A percentile compares a stretch with the other conserved stretches of the same genome.
Conservation (phyloP, 257 asterid genomes). For the Forsythia suspensa region DNA sequence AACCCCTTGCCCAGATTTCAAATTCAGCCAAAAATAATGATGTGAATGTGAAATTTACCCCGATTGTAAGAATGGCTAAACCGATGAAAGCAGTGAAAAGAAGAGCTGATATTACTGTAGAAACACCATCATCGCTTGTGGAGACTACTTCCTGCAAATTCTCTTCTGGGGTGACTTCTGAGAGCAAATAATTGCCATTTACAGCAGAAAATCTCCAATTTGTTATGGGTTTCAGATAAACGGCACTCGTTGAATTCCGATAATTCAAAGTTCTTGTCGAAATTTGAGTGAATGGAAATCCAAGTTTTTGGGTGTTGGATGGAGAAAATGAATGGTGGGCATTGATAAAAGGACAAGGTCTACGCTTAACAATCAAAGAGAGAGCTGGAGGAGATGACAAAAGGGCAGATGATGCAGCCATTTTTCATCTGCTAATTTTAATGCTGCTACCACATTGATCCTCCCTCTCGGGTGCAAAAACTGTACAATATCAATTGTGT, state of each 20-base stretch:
- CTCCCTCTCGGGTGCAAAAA: not conserved
- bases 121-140: conserved; percentile 39
- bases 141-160: conserved; percentile 49
- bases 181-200: conserved; percentile 34
- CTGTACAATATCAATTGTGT: not conserved
- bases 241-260: conserved; percentile 16
- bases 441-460: conserved; percentile 22
- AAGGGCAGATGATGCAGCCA: conserved; percentile 35
- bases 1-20: conserved; percentile 15
- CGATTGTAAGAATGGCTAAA: conserved; percentile 72
- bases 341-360: not conserved
- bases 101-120: conserved; percentile 48
- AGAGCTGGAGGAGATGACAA: conserved; percentile 28
- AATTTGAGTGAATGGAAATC: conserved; percentile 16
- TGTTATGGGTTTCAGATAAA: conserved; percentile 26
- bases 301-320: conserved; percentile 9
- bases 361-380: conserved; percentile 28
- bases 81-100: conserved; percentile 66
- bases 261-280: conserved; percentile 6
- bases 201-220: conserved; percentile 38
- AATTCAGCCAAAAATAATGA: conserved; percentile 1
- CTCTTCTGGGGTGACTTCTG: conserved; percentile 50
- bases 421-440: conserved; percentile 5
- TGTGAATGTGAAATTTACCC: conserved; percentile 39
- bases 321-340: conserved; percentile 17